Base-by-base conservation (phyloP, 768 basidiomycete genomes). In the Pilatotrama ljubarskyi region DNA sequence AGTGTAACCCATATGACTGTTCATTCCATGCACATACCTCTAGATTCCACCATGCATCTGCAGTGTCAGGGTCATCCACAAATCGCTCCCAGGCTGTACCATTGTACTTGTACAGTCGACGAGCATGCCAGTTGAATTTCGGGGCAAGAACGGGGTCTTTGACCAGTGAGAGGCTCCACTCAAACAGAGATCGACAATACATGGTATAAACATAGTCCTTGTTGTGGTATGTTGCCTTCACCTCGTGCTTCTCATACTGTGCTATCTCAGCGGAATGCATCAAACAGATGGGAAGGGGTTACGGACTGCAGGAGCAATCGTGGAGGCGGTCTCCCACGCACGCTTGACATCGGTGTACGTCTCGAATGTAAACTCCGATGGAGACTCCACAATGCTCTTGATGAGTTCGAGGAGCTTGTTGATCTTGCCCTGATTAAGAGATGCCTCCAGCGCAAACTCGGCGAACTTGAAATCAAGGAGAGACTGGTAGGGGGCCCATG, bases 21-120 rank as follows among this genome's bases (percentile, higher is more conserved):
- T n/a, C n/a, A n/a, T n/a, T n/a, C n/a, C n/a, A n/a, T n/a, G n/a
- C 13, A 60, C 64, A 29, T 62, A 77, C 77, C 68, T 79, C 75
- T 5, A 73, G 64, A 5, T 76, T 63, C 77, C 77, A 79, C 24
- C 69, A 77, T 2, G 41, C 17, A 32, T 76, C 48, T 1, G 70
- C 77, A 9, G 74, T 76, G 71, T 76, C 77, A 4, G 77, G 76
- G 44, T 80, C 75, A 50, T 74, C 60, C 25, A 70, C 51, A 50
- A 76, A 72, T 0, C 69, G 61, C 9, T 70, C 63, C 51, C 70
- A 78, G 2, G 35, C 6, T 10, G 51, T 40, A 0, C 68, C 70
- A 62, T 74, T 64, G 51, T 64, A 74, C 36, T 67, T 71, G 60
- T 52, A 77, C 3, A 64, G 57, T 14, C 44, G 55, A 35, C 69